Conservation (phyloP, 768 basidiomycete genomes). For the Auricularia cornea region DNA sequence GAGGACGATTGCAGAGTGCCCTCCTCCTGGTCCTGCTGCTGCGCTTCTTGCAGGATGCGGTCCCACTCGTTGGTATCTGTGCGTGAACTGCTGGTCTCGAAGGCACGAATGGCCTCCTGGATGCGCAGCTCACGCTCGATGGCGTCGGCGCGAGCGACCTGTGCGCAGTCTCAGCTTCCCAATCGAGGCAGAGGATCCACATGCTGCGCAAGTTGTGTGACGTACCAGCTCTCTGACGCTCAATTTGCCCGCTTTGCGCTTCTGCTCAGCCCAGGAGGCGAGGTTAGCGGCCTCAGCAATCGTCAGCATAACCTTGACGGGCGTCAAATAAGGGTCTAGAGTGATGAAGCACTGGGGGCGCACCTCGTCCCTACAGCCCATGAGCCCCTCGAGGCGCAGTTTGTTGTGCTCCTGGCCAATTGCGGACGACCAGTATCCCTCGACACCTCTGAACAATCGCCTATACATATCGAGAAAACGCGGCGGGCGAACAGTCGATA, state of each 20-base stretch:
- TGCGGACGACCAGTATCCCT: slow-evolving; percentile 35
- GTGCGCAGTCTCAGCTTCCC: background rate
- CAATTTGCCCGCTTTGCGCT: slow-evolving; percentile 54
- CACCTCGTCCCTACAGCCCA: slow-evolving; percentile 67
- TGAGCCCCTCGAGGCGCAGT: slow-evolving; percentile 57
- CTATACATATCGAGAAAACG: slow-evolving; percentile 60
- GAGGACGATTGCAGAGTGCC: background rate
- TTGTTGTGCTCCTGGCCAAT: slow-evolving; percentile 25
- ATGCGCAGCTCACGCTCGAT: slow-evolving; percentile 60
- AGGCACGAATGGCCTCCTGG: slow-evolving; percentile 7
- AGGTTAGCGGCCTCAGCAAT: slow-evolving; percentile 68
- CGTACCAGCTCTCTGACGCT: slow-evolving; percentile 68
- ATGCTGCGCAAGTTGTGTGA: background rate
- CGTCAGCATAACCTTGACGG: slow-evolving; percentile 45
- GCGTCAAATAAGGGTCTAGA: too few species aligned
- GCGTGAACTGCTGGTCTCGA: slow-evolving; percentile 1
- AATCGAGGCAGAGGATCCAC: background rate
- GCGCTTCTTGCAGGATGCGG: background rate
- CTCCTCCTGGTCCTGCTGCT: background rate
- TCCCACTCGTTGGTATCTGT: background rate
- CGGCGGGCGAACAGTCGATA: slow-evolving; percentile 53
- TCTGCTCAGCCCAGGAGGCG: slow-evolving; percentile 63
- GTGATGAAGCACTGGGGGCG: too few species aligned
- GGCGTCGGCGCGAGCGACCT: slow-evolving; percentile 42
- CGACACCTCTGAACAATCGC: slow-evolving; percentile 48